These are phyloP conservation scores for Cyberlindnera amylophila DNA, from an alignment of 805 yeast genomes.

Conservation along the genomic window DNA sequence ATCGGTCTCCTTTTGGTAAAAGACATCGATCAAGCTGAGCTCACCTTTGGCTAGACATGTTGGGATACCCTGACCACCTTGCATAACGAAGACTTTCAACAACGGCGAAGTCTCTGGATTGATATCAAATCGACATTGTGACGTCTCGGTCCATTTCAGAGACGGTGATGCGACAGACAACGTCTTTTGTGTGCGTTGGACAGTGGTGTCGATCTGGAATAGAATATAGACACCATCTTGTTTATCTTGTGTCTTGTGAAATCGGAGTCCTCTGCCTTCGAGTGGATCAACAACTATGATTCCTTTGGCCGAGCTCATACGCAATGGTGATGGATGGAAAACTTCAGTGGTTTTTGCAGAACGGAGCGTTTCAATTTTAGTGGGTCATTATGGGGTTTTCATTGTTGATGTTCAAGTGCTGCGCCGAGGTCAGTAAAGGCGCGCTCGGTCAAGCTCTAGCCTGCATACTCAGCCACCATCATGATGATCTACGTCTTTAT, in stretches of 20 bases:
- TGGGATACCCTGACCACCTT: slow-evolving; percentile 12
- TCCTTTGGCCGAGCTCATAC: slow-evolving; percentile 16
- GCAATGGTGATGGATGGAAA: too few relatives aligned
- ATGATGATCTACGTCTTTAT: too few relatives aligned
- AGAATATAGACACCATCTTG: slow-evolving; percentile 16
- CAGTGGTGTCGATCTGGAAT: slow-evolving; percentile 22
- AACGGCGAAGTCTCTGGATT: slow-evolving; percentile 13
- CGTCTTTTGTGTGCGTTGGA: slow-evolving; percentile 13
- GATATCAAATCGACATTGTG: slow-evolving; percentile 25
- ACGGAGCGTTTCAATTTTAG: too few relatives aligned
- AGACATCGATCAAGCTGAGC: slow-evolving; percentile 15
- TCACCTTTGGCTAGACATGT: slow-evolving; percentile 17
- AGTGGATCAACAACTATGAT: slow-evolving; percentile 26
- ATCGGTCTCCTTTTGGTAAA: slow-evolving; percentile 14
- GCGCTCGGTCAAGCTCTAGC: too few relatives aligned
- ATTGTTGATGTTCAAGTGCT: background rate
- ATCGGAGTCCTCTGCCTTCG: slow-evolving; percentile 17
- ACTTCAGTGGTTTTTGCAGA: too few relatives aligned
- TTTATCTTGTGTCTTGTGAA: background rate
- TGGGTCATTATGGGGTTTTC: too few relatives aligned
- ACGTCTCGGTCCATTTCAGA: slow-evolving; percentile 22
- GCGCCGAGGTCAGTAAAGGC: background rate
- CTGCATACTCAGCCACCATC: background rate
- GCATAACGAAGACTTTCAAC: slow-evolving; percentile 20
- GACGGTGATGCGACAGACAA: background rate